A percentile compares a stretch with the other conserved stretches of the same genome.
These are phyloP conservation scores for Chytriomyces hyalinus DNA, from an alignment of 192 early-diverging fungal species.

Conservation along the genomic window DNA sequence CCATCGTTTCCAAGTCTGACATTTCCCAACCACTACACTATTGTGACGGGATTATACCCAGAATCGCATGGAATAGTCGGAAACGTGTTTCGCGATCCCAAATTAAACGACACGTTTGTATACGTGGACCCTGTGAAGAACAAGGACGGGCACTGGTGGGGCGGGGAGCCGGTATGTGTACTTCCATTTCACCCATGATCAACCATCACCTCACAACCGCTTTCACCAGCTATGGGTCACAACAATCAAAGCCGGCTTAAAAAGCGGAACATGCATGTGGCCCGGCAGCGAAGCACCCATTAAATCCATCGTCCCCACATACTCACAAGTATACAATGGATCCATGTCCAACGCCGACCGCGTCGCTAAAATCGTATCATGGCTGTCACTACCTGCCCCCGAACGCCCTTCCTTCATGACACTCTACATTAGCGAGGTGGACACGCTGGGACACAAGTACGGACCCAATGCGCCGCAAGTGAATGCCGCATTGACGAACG, in stretches of 20 bases:
- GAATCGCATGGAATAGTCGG: constrained; percentile 91
- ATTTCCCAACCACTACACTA: constrained; percentile 92
- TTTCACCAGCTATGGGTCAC: constrained; percentile 76
- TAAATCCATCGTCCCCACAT: constrained; percentile 63
- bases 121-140: constrained; percentile 72
- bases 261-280: constrained; percentile 87
- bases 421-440: constrained; percentile 82
- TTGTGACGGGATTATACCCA: constrained; percentile 90
- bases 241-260: constrained; percentile 70
- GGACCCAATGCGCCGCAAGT: constrained; percentile 73
- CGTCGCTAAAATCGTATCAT: constrained; percentile 65
- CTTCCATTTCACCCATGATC: no score
- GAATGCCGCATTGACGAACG: constrained; percentile 55
- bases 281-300: constrained; percentile 71
- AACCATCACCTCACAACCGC: neutral
- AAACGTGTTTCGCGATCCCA: constrained; percentile 82
- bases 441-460: constrained; percentile 73
- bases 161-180: constrained; percentile 76
- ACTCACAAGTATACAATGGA: constrained; percentile 61
- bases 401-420: constrained; percentile 76
- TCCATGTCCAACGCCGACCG: constrained; percentile 57
- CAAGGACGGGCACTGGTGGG: constrained; percentile 81
- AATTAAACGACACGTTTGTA: constrained; percentile 72
- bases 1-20: constrained; percentile 81
- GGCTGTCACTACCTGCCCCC: constrained; percentile 77